Conservation (phyloP, 192 early-diverging fungal species). For the Fimicolochytrium jonesii region DNA sequence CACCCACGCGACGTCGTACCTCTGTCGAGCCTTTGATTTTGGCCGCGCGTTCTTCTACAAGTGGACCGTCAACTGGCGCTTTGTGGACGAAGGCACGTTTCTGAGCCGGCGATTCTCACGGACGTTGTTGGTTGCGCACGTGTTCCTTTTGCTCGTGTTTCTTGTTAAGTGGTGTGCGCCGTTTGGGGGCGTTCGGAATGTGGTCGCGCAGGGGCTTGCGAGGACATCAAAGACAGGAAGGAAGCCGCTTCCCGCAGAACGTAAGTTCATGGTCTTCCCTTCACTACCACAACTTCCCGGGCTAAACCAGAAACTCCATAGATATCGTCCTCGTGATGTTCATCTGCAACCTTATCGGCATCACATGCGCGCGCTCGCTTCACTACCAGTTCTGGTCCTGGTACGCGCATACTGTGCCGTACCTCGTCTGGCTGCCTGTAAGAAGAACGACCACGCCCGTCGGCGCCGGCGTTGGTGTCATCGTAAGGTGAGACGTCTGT, state of each 20-base stretch:
- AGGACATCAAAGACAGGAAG: no score
- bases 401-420: constrained; percentile 86
- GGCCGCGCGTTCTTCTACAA: constrained; percentile 76
- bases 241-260: neutral
- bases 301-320: no score
- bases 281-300: no score
- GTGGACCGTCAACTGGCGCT: constrained; percentile 97
- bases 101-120: constrained; percentile 53
- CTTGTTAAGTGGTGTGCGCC: constrained; percentile 33
- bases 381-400: constrained; percentile 98
- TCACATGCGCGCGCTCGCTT: constrained; percentile 80
- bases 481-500: constrained; percentile 26
- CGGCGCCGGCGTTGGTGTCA: constrained; percentile 3
- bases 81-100: constrained; percentile 70
- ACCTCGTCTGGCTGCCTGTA: constrained; percentile 58
- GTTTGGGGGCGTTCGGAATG: constrained; percentile 1
- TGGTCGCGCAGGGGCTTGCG: neutral
- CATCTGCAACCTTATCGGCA: constrained; percentile 83
- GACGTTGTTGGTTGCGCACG: constrained; percentile 57
- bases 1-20: constrained; percentile 56
- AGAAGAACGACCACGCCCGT: neutral
- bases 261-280: no score
- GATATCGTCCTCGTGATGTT: constrained; percentile 71
- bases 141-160: constrained; percentile 54
- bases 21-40: constrained; percentile 83